Evolutionary conservation across 805 yeast genomes (phyloP).

Genomic region (Brettanomyces anomalus): DNA sequence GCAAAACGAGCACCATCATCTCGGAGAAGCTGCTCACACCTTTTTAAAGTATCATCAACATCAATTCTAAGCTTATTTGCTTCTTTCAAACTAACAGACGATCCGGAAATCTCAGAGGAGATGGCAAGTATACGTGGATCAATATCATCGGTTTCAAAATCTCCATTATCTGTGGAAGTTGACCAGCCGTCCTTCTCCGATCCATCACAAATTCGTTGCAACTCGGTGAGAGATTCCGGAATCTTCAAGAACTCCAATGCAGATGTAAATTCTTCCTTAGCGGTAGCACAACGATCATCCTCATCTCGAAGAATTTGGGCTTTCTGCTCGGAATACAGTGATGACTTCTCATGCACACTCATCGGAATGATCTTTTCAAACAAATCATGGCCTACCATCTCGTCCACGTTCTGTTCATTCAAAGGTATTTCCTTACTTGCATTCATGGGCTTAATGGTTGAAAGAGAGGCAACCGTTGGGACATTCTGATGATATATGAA

Average conservation of each 20-base stretch:
- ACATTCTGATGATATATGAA: slow-evolving; percentile 74
- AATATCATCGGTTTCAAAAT: slow-evolving; percentile 22
- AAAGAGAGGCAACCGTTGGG: slow-evolving; percentile 52
- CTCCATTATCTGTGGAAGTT: slow-evolving; percentile 6
- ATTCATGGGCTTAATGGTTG: slow-evolving; percentile 60
- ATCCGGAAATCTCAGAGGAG: slow-evolving; percentile 23
- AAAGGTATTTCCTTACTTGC: slow-evolving; percentile 55
- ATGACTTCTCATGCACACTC: slow-evolving; percentile 77
- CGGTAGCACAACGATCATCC: slow-evolving; percentile 64
- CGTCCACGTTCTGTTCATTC: slow-evolving; percentile 38
- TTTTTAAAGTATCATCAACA: slow-evolving; percentile 28
- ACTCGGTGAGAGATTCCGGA: slow-evolving; percentile 53
- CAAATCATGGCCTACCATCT: slow-evolving; percentile 43
- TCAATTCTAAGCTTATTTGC: slow-evolving; percentile 27
- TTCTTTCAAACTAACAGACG: slow-evolving; percentile 18
- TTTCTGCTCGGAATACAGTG: slow-evolving; percentile 84
- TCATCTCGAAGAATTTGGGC: slow-evolving; percentile 68
- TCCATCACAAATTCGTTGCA: slow-evolving; percentile 15
- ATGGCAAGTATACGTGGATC: slow-evolving; percentile 33
- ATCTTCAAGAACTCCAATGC: slow-evolving; percentile 74
- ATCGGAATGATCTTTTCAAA: slow-evolving; percentile 79
- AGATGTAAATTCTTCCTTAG: slow-evolving; percentile 70
- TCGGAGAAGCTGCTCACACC: slow-evolving; percentile 25
- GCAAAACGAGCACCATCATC: slow-evolving; percentile 29
- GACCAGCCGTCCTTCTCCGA: slow-evolving; percentile 20